A percentile compares a stretch with the other conserved stretches of the same genome.
phyloP scores from a whole-genome alignment of 176 grass and related monocot species.

The Aegilops sharonensis region DNA sequence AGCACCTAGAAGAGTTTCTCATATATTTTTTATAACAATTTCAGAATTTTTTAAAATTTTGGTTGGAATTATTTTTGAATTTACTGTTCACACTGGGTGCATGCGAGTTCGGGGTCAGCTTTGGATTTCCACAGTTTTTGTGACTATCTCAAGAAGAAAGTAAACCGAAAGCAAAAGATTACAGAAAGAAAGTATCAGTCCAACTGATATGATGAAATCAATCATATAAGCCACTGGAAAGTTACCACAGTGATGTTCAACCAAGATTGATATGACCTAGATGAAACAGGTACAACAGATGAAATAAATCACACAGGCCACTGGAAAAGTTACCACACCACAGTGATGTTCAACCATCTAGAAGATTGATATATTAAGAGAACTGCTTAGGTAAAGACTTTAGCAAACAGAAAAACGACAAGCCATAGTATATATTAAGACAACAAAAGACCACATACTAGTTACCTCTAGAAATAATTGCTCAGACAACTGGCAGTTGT shows the following conservation, averaged over 20 bases:
- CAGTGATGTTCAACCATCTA: slow-evolving; percentile 8
- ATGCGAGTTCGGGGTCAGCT: no score
- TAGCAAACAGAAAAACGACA: slow-evolving; percentile 12
- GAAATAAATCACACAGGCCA: slow-evolving; percentile 1
- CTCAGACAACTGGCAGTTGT: slow-evolving; percentile 57
- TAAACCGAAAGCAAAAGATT: slow-evolving; percentile 18
- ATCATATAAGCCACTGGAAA: neutral
- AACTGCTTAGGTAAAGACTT: slow-evolving; percentile 3
- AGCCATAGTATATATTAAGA: neutral
- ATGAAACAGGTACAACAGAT: neutral
- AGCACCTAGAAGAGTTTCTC: no score
- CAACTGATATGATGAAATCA: slow-evolving; percentile 10
- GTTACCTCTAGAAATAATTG: slow-evolving; percentile 85
- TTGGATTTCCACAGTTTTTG: neutral
- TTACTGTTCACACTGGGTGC: no score
- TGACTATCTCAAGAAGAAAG: slow-evolving; percentile 21
- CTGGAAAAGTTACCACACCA: neutral
- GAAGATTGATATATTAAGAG: slow-evolving; percentile 1
- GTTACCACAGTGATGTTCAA: neutral
- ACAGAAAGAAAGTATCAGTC: neutral
- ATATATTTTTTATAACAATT: no score
- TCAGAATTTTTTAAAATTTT: no score
- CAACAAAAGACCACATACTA: slow-evolving; percentile 2
- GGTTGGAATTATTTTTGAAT: no score
- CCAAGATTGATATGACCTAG: neutral